Conservation (phyloP, 208 protist genomes). For the Leishmania amazonensis region DNA sequence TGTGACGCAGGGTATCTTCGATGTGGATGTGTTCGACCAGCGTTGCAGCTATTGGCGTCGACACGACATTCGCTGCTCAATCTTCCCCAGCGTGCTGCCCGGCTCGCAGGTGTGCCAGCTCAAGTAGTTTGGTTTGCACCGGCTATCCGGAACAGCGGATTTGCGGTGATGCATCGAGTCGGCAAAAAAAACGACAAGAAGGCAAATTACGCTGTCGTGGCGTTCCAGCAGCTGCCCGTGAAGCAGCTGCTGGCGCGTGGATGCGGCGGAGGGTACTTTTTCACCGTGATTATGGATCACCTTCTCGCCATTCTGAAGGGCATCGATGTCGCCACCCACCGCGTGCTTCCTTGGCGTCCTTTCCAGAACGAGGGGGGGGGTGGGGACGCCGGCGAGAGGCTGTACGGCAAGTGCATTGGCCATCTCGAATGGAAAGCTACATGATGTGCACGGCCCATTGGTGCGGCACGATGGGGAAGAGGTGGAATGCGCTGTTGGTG, state of each 20-base stretch:
- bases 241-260: slow-evolving; percentile 67
- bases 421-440: slow-evolving; percentile 88
- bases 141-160: slow-evolving; percentile 54
- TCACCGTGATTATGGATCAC: slow-evolving; percentile 94
- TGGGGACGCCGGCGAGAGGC: slow-evolving; percentile 55
- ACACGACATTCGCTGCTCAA: slow-evolving; percentile 74
- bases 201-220: slow-evolving; percentile 35
- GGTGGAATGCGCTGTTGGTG: slow-evolving; percentile 72
- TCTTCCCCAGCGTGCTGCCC: slow-evolving; percentile 89
- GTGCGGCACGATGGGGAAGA: slow-evolving; percentile 89
- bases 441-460: slow-evolving; percentile 77
- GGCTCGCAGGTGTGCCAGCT: slow-evolving; percentile 55
- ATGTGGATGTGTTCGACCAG: slow-evolving; percentile 72
- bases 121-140: slow-evolving; percentile 57
- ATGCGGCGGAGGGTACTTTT: slow-evolving; percentile 91
- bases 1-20: slow-evolving; percentile 96
- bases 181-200: slow-evolving; percentile 51
- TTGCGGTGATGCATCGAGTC: slow-evolving; percentile 36
- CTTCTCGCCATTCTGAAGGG: slow-evolving; percentile 68
- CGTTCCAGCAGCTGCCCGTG: slow-evolving; percentile 74
- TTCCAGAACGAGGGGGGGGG: slow-evolving; percentile 46
- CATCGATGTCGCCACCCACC: slow-evolving; percentile 37
- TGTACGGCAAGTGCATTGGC: slow-evolving; percentile 93
- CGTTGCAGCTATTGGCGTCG: slow-evolving; percentile 68
- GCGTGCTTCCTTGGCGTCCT: slow-evolving; percentile 56